Evolutionary conservation across 2,329 filamentous ascomycete species (phyloP).

Genomic region (Dryadomyces sulphureus): DNA sequence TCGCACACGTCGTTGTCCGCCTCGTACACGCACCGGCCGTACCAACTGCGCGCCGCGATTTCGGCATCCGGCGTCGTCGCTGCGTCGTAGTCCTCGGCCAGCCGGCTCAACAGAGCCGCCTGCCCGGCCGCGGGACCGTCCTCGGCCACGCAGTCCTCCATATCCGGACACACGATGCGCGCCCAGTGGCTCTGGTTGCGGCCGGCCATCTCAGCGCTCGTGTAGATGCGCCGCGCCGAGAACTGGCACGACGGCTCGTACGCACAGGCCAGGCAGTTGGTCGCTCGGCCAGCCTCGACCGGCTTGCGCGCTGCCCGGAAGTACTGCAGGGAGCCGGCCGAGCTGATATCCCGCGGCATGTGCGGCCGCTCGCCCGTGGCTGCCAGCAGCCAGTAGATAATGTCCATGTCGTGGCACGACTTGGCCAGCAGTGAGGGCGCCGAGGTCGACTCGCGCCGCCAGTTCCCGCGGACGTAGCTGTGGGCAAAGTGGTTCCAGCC

Average conservation of each 20-base stretch:
- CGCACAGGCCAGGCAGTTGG: constrained; percentile 75
- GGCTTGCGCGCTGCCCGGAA: constrained; percentile 71
- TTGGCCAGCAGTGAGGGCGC: constrained; percentile 82
- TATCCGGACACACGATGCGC: constrained; percentile 79
- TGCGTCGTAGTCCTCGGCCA: constrained; percentile 37
- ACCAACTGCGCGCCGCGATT: constrained; percentile 52
- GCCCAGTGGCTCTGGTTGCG: constrained; percentile 67
- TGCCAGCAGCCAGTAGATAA: constrained; percentile 76
- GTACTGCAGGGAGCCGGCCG: constrained; percentile 60
- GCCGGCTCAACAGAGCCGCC: constrained; percentile 20
- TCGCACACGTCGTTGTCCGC: constrained; percentile 87
- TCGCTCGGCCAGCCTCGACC: constrained; percentile 53
- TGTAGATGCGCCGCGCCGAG: constrained; percentile 72
- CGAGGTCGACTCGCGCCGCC: constrained; percentile 66
- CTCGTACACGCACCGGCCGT: constrained; percentile 91
- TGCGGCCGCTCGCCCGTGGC: constrained; percentile 36
- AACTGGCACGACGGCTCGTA: constrained; percentile 66
- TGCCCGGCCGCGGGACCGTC: constrained; percentile 33
- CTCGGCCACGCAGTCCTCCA: constrained; percentile 54
- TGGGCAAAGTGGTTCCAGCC: constrained; percentile 95
- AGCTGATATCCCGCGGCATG: constrained; percentile 61
- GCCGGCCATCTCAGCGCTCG: constrained; percentile 37
- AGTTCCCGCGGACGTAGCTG: constrained; percentile 85
- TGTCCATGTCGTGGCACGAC: constrained; percentile 90
- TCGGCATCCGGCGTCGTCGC: constrained; percentile 27